phyloP scores from a whole-genome alignment of 129 eudicot genomes.

The carrot (Daucus carota) region DNA sequence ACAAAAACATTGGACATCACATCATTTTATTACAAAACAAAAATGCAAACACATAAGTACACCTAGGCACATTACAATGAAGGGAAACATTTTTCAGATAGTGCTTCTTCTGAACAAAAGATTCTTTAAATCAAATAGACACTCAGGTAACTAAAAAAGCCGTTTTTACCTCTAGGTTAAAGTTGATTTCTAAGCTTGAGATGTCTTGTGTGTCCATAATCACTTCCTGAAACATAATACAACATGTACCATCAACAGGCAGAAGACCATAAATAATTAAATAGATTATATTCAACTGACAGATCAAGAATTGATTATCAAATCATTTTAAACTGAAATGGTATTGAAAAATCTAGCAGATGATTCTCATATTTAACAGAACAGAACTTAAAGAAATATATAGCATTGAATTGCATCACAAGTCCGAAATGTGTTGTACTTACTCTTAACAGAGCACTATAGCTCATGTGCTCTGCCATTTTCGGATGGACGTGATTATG shows the following conservation, averaged over 20 bases:
- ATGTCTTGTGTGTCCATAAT: background rate
- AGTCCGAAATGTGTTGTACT: background rate
- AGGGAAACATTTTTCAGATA: too few relatives aligned
- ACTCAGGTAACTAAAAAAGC: background rate
- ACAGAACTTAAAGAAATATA: background rate
- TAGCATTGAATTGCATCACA: background rate
- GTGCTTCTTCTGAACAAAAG: too few relatives aligned
- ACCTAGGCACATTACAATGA: too few relatives aligned
- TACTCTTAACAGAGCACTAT: background rate
- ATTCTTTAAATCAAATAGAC: too few relatives aligned
- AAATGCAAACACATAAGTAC: background rate
- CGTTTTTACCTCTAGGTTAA: background rate
- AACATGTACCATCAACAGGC: background rate
- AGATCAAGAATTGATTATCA: too few relatives aligned
- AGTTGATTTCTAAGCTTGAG: conserved; percentile 7
- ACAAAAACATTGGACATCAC: background rate
- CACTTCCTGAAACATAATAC: background rate
- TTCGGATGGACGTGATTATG: background rate
- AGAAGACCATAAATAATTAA: background rate
- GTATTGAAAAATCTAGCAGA: too few relatives aligned
- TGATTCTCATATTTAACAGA: too few relatives aligned
- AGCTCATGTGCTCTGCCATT: too few relatives aligned
- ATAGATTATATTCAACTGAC: too few relatives aligned
- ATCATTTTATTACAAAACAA: background rate
- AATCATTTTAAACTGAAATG: too few relatives aligned